Evolutionary conservation across 257 asterid genomes (phyloP).

Genomic region (Plantago major): DNA sequence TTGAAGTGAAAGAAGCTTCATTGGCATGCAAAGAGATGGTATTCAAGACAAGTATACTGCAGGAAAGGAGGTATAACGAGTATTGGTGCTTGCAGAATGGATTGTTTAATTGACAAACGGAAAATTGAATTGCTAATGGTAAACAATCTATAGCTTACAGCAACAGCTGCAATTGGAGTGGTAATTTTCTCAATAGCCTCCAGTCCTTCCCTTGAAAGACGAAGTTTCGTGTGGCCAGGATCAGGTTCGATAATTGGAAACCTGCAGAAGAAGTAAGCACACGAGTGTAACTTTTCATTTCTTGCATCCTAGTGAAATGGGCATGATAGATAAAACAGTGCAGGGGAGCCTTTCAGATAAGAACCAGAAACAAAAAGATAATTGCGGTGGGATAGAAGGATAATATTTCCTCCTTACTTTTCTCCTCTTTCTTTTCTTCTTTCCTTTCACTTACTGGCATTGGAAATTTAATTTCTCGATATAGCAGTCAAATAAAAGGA

Average conservation of each 20-base stretch:
- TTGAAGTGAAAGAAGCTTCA: slow-evolving; percentile 2
- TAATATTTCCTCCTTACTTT: no score
- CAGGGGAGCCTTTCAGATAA: slow-evolving; percentile 1
- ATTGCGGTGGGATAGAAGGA: no score
- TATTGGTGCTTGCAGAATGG: neutral
- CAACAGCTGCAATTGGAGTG: slow-evolving; percentile 88
- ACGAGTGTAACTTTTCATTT: no score
- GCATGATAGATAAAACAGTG: neutral
- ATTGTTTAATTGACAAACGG: slow-evolving; percentile 13
- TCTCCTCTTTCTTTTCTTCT: neutral
- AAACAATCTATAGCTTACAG: slow-evolving; percentile 53
- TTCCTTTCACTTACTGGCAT: neutral
- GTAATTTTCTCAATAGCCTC: slow-evolving; percentile 83
- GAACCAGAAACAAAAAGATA: slow-evolving; percentile 4
- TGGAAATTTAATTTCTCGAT: no score
- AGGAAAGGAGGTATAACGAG: slow-evolving; percentile 6
- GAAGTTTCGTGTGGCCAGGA: slow-evolving; percentile 95
- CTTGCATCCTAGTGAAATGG: slow-evolving; percentile 7
- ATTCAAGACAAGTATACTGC: neutral
- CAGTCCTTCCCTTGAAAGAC: slow-evolving; percentile 81
- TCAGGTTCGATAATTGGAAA: slow-evolving; percentile 95
- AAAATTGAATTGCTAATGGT: slow-evolving; percentile 11
- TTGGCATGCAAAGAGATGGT: slow-evolving; percentile 4
- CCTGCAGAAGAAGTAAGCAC: slow-evolving; percentile 46
- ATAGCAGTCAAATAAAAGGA: neutral